phyloP scores from a whole-genome alignment of 306 rosid species.

The Begonia loranthoides region DNA sequence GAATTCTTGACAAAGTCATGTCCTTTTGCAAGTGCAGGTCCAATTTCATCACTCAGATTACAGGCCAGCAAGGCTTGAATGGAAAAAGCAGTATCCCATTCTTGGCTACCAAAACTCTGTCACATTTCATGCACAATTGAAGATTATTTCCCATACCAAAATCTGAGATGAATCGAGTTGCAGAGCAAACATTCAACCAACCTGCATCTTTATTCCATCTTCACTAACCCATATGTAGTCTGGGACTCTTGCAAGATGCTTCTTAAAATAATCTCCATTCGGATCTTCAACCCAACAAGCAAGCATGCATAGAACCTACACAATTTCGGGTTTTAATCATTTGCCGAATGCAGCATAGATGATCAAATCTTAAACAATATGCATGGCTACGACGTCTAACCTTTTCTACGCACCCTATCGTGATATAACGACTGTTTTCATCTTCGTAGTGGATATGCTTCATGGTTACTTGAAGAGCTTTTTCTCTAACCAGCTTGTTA shows the following conservation, averaged over 20 bases:
- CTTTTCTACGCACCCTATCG: conserved; percentile 52
- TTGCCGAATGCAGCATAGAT: too few species aligned
- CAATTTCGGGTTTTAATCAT: not conserved
- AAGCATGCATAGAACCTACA: conserved; percentile 49
- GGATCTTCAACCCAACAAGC: conserved; percentile 82
- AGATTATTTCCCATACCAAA: not conserved
- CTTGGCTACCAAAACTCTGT: conserved; percentile 61
- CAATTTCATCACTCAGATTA: conserved; percentile 36
- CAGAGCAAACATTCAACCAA: not conserved
- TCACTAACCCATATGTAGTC: conserved; percentile 65
- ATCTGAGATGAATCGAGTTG: not conserved
- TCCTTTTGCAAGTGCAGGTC: conserved; percentile 31
- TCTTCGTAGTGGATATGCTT: conserved; percentile 72
- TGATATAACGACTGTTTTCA: conserved; percentile 50
- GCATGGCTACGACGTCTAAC: not conserved
- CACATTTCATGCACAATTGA: not conserved
- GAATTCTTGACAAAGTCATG: conserved; percentile 58
- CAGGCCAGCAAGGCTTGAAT: conserved; percentile 56
- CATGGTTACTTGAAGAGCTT: conserved; percentile 53
- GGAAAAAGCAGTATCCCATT: conserved; percentile 51
- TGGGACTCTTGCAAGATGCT: conserved; percentile 57
- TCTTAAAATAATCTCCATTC: conserved; percentile 47
- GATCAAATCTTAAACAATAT: not conserved
- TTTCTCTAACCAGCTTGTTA: conserved; percentile 37
- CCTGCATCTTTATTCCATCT: conserved; percentile 78